Base-by-base conservation (phyloP, 2,329 filamentous ascomycete species). In the Intubia oerlemansii region DNA sequence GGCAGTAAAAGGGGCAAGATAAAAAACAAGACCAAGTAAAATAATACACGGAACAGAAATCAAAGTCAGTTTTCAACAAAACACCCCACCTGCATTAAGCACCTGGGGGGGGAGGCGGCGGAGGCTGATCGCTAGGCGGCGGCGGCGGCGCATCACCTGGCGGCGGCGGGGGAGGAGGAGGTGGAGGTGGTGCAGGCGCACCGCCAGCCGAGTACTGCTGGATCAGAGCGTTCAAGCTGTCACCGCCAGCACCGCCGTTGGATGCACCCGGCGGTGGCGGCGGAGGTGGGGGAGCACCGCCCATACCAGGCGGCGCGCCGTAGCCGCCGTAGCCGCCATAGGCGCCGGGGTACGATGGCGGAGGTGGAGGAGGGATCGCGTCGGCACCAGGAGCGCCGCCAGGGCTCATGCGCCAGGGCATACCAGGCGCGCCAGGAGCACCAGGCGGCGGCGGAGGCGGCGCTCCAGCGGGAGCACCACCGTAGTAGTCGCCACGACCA, bases 211-310 rank as follows among this genome's bases (percentile, higher is more conserved):
- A 45, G 27, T 50, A 78, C 42, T 71, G 69, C 46, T 75, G 66
- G 39, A 76, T 70, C 34, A 79, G 54, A 29, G 66, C 64, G 42
- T 62, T 70, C 34, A 74, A n/a, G n/a, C n/a, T n/a, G n/a, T n/a
- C n/a, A n/a, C n/a, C n/a, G n/a, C n/a, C n/a, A n/a, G n/a, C 53
- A 4, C 29, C 22, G 10, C 15, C 12, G 28, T 31, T 14, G 28
- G 35, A 17, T 2, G 30, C 22, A 5, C 35, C 35, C 5, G 34
- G 36, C 12, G 36, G 34, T 5, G 34, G 29, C 4, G 35, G 29
- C 12, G 38, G 25, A 8, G 36, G 38, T 6, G 36, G 38, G 20
- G 38, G 33, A n/a, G 34, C 30, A 13, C 28, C 31, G 7, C 10
- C 19, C 18, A 23, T 28, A 11, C 11, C 22, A 12, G 22, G 30